phyloP scores from a whole-genome alignment of 2,329 filamentous ascomycete species.

The Ramichloridium luteum region DNA sequence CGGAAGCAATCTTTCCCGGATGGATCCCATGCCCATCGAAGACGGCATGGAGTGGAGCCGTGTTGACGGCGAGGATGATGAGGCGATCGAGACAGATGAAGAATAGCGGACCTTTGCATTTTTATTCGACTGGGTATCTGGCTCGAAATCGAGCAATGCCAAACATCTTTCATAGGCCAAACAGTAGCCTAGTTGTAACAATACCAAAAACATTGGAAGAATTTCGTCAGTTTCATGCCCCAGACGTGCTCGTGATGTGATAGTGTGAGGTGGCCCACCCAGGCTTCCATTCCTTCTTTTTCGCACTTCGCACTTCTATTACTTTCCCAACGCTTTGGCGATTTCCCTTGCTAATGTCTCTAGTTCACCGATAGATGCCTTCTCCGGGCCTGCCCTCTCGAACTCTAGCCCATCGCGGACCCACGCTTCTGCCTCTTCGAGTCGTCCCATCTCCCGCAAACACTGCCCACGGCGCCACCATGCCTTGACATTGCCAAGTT shows the following conservation, averaged over 20 bases:
- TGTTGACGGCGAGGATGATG: conserved; percentile 12
- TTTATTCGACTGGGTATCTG: too few species aligned
- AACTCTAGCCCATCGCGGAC: conserved; percentile 63
- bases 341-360: conserved; percentile 20
- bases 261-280: too few species aligned
- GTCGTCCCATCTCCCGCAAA: conserved; percentile 77
- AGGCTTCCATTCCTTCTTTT: too few species aligned
- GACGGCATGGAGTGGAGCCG: conserved; percentile 18
- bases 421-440: conserved; percentile 73
- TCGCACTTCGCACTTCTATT: too few species aligned
- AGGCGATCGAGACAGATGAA: conserved; percentile 2
- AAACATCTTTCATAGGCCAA: too few species aligned
- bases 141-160: too few species aligned
- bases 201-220: too few species aligned
- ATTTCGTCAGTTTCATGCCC: too few species aligned
- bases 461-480: conserved; percentile 86
- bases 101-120: too few species aligned
- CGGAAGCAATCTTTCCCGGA: conserved; percentile 9
- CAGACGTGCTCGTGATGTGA: too few species aligned
- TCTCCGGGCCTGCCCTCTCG: conserved; percentile 23
- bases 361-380: conserved; percentile 20
- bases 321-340: conserved; percentile 11
- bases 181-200: too few species aligned
- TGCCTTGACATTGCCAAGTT: conserved; percentile 77
- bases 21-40: conserved; percentile 22